Evolutionary conservation across 805 yeast genomes (phyloP), one percentile per base, ranked within the genome.

Genomic region (Saccharomycopsis malanga): DNA sequence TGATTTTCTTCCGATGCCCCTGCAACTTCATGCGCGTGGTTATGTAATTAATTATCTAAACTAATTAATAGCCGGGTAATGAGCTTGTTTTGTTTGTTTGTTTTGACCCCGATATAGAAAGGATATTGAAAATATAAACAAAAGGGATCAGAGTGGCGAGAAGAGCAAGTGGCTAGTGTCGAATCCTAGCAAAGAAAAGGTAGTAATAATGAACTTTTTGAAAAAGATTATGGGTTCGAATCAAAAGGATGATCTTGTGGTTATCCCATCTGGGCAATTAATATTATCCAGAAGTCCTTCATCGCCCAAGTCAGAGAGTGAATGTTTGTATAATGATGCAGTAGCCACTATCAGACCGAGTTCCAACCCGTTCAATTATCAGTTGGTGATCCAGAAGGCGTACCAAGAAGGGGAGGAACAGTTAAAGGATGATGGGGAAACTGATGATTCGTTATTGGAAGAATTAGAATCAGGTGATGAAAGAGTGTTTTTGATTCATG

Each of bases 241-340:
- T 24, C 66, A 79, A 9, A 72, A 74, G 32, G 53, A 51, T 23
- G 81, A 81, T 57, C 63, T 87, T 27, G 76, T 79, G 7, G 71
- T 75, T 57, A 71, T 93, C 42, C 87, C 95, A 2, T 74, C 83
- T 0, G 98, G 97, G 2, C 82, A 81, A 64, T 71, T 91, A 40
- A 84, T 72, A 58, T 69, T 91, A 39, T 73, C 83, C 15, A 69
- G 98, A 42, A 72, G 85, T 1, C 83, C 85, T 4, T 73, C 71
- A 20, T 85, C 95, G 2, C 96, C 96, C 10, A 87, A 87, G 61
- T 89, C 96, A 6, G 88, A 80, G 22, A 69, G 79, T 30, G 97
- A 93, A 63, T 83, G 89, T 57, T 69, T 87, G 18, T 89, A 79
- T 63, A 81, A 78, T 50, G 95, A 87, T 56, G 89, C 95, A 1